phyloP scores from a whole-genome alignment of 164 flowering plant genomes.

The Piper betle region DNA sequence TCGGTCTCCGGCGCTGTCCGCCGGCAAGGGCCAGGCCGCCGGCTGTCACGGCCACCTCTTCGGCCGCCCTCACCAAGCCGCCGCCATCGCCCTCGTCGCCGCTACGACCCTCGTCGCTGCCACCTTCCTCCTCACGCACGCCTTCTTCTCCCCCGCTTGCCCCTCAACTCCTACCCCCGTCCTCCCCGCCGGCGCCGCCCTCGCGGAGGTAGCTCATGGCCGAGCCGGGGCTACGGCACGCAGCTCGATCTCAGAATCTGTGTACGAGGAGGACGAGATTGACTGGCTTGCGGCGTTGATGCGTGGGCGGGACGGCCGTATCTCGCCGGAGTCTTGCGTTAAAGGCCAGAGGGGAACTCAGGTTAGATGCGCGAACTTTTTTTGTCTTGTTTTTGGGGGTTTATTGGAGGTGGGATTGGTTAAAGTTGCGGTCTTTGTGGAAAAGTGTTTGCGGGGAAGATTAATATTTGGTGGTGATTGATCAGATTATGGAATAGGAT shows the following conservation, averaged over 20 bases:
- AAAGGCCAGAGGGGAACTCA: slow-evolving; percentile 99
- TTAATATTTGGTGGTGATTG: too few relatives aligned
- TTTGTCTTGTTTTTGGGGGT: too few relatives aligned
- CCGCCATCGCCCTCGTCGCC: too few relatives aligned
- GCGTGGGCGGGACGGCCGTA: slow-evolving; percentile 62
- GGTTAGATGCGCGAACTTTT: slow-evolving; percentile 22
- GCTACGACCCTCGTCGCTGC: too few relatives aligned
- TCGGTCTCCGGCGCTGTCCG: neutral
- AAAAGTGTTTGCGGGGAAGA: too few relatives aligned
- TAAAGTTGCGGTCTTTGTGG: too few relatives aligned
- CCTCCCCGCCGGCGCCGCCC: neutral
- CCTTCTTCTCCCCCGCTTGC: slow-evolving; percentile 15
- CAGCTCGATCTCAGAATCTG: slow-evolving; percentile 57
- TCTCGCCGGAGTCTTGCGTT: slow-evolving; percentile 37
- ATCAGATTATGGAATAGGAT: too few relatives aligned
- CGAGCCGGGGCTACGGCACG: slow-evolving; percentile 53
- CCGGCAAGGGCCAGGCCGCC: neutral
- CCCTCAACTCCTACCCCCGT: too few relatives aligned
- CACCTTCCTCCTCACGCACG: slow-evolving; percentile 36
- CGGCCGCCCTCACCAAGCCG: slow-evolving; percentile 24
- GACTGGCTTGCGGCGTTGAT: slow-evolving; percentile 61
- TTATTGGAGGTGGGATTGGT: too few relatives aligned
- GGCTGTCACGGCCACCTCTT: slow-evolving; percentile 14
- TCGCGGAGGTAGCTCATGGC: slow-evolving; percentile 29
- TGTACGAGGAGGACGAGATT: slow-evolving; percentile 75